Base-by-base conservation (phyloP, 2,329 filamentous ascomycete species). In the Ophiostoma triangulosporum region DNA sequence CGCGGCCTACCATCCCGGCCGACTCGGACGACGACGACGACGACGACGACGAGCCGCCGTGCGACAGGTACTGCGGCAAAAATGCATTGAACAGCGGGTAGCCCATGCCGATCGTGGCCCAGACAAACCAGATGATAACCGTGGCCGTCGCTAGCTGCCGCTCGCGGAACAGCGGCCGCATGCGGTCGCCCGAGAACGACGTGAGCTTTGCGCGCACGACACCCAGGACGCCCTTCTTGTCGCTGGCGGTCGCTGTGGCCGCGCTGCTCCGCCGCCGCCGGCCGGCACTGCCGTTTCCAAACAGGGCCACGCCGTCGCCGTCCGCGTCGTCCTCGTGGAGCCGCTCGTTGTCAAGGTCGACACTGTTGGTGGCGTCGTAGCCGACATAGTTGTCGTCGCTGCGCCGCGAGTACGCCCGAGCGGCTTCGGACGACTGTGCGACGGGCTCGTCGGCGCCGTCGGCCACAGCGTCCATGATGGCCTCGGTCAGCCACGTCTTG, bases 1-100 rank as follows among this genome's bases (percentile, higher is more conserved):
- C 63, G 29, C 64, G 64, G 14, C 64, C 60, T 14, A 64, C 52
- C n/a, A 54, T 57, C 3, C 59, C 58, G 20, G 58, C 63, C 12
- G 56, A n/a, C n/a, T n/a, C n/a, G n/a, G n/a, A n/a, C n/a, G n/a
- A n/a, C n/a, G n/a, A n/a, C n/a, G n/a, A n/a, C n/a, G n/a, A n/a
- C n/a, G n/a, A 49, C 12, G 68, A 63, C 9, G 64, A 53, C 5
- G 60, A 58, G 49, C 68, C 68, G 26, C 78, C 75, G 54, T 80
- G 76, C 24, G 81, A 78, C 56, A 94, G 78, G 63, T 93, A 93
- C 60, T 93, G 86, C 0, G 88, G 88, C n/a, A 95, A 74, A 68
- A 94, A 94, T 51, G 86, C 84, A 66, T 93, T 93, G 76, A 91
- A 95, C 1, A 95, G 77, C 1, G 87, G 88, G 63, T 91, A 94